Conservation (phyloP, 179 eudicot genomes). For the Beta macrorhiza region DNA sequence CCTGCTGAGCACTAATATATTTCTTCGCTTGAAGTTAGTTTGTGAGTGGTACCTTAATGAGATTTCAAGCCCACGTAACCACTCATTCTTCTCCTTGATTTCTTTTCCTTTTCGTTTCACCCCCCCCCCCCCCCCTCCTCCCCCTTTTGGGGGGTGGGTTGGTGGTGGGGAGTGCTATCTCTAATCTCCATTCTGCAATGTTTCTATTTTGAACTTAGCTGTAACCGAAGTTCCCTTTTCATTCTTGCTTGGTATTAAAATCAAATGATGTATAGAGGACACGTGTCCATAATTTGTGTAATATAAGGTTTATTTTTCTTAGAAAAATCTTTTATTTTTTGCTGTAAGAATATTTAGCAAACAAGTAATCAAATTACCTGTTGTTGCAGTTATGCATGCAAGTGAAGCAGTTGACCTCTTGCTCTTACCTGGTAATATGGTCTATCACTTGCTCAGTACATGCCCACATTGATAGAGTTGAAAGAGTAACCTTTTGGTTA, state of each 20-base stretch:
- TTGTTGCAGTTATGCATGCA: constrained; percentile 79
- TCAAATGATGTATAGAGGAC: background rate
- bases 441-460: constrained; percentile 16
- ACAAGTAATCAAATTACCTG: constrained; percentile 6
- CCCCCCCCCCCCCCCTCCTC: no score
- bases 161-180: no score
- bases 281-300: background rate
- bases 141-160: no score
- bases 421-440: constrained; percentile 74
- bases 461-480: constrained; percentile 1
- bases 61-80: no score
- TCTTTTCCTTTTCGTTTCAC: no score
- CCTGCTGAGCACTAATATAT: no score
- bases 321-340: background rate
- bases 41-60: no score
- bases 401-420: constrained; percentile 81
- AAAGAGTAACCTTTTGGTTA: background rate
- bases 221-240: background rate
- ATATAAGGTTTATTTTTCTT: background rate
- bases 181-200: background rate
- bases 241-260: background rate
- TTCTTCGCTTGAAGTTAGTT: no score
- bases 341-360: background rate
- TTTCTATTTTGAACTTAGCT: background rate
- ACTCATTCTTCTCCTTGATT: no score